These are phyloP conservation scores for Hylodesmum podocarpum DNA, from an alignment of 306 rosid species.

Conservation along the genomic window DNA sequence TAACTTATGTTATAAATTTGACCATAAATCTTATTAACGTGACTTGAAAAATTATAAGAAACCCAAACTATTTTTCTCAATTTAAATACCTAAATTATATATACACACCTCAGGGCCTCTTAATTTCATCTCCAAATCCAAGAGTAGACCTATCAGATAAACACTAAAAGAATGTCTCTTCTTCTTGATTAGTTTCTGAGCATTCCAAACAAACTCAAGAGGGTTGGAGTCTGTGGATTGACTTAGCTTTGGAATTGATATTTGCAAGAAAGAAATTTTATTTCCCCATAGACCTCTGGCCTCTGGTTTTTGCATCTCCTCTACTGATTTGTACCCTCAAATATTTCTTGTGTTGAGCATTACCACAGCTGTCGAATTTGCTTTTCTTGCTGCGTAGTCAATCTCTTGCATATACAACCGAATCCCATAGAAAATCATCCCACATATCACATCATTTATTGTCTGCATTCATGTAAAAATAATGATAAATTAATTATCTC, in stretches of 20 bases:
- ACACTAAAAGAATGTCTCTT: constrained; percentile 48
- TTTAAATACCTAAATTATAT: not conserved
- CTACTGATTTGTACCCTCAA: constrained; percentile 40
- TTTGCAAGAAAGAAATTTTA: constrained; percentile 38
- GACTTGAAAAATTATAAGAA: not conserved
- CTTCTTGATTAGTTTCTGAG: constrained; percentile 37
- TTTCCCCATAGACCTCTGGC: constrained; percentile 55
- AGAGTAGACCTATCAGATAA: constrained; percentile 29
- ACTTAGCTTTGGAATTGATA: constrained; percentile 47
- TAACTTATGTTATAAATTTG: not conserved
- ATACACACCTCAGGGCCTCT: constrained; percentile 53
- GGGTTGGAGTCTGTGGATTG: constrained; percentile 40
- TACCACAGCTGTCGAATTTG: constrained; percentile 51
- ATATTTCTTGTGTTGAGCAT: constrained; percentile 55
- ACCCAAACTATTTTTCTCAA: not conserved
- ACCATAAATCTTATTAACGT: not conserved
- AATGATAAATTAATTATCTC: not conserved
- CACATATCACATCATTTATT: constrained; percentile 50
- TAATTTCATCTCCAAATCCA: constrained; percentile 45
- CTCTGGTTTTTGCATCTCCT: constrained; percentile 50
- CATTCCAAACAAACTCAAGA: constrained; percentile 49
- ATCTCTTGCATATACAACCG: constrained; percentile 59
- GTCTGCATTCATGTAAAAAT: constrained; percentile 36
- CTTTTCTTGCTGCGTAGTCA: constrained; percentile 21
- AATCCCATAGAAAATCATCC: constrained; percentile 46